These are phyloP conservation scores for Fraxinus nigra DNA, from an alignment of 305 asterid species.

Conservation along the genomic window DNA sequence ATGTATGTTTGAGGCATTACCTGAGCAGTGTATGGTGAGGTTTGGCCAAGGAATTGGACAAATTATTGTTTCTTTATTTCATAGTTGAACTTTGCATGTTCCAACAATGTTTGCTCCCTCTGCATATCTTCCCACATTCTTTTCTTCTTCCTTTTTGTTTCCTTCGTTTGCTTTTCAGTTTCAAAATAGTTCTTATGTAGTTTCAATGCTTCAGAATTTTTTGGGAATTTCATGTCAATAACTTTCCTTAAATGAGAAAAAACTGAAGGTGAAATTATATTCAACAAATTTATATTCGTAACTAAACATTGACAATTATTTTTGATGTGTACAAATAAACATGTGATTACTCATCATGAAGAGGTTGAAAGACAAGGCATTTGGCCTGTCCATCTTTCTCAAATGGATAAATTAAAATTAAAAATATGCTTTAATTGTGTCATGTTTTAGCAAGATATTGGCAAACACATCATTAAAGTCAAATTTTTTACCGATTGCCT, in stretches of 20 bases:
- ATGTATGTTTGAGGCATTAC: too few species aligned
- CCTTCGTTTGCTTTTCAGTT: too few species aligned
- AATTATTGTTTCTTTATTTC: too few species aligned
- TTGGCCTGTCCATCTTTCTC: background rate
- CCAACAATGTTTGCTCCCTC: too few species aligned
- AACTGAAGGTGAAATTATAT: background rate
- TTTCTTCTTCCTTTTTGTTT: too few species aligned
- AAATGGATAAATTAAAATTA: background rate
- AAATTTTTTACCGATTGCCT: conserved; percentile 51
- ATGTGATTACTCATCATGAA: background rate
- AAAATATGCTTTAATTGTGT: background rate
- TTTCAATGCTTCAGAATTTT: conserved; percentile 21
- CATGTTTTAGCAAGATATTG: background rate
- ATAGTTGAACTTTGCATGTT: too few species aligned
- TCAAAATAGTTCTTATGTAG: too few species aligned
- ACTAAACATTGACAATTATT: background rate
- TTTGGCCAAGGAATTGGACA: too few species aligned
- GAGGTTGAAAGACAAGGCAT: conserved; percentile 1
- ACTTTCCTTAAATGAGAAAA: conserved; percentile 33
- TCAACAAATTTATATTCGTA: background rate
- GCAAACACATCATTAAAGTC: background rate
- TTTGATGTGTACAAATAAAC: background rate
- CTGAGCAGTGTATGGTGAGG: too few species aligned
- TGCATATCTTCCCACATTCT: too few species aligned
- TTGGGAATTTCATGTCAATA: conserved; percentile 46